phyloP scores from a whole-genome alignment of 2,329 filamentous ascomycete species.

The Mycosphaerelloides madeirae region DNA sequence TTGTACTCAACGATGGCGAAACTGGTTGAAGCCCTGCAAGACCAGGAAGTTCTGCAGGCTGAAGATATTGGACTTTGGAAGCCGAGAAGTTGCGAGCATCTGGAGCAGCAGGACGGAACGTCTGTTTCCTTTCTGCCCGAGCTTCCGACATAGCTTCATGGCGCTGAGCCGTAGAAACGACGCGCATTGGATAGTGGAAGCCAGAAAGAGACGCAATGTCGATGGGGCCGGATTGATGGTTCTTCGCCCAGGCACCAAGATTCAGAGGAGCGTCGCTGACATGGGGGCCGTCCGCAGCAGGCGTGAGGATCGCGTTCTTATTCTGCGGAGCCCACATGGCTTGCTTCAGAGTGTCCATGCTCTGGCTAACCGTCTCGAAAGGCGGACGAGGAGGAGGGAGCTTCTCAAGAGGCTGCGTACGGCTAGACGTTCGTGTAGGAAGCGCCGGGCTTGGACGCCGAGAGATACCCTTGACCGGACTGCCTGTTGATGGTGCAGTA shows the following conservation, averaged over 20 bases:
- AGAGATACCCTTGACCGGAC: constrained; percentile 20
- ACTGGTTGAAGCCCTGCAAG: constrained; percentile 4
- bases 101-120: too few species aligned
- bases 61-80: too few species aligned
- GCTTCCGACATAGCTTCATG: constrained; percentile 14
- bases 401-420: constrained; percentile 10
- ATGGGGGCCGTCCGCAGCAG: constrained; percentile 25
- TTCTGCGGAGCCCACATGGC: constrained; percentile 30
- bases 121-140: too few species aligned
- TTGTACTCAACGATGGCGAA: constrained; percentile 14
- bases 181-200: constrained; percentile 20
- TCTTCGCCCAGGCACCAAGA: constrained; percentile 31
- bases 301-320: constrained; percentile 31
- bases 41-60: too few species aligned
- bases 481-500: constrained; percentile 19
- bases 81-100: too few species aligned
- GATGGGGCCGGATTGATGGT: background rate
- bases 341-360: constrained; percentile 30
- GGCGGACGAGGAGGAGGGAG: constrained; percentile 9
- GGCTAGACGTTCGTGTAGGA: constrained; percentile 12
- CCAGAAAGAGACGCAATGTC: too few species aligned
- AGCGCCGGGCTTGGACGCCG: constrained; percentile 25
- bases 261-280: constrained; percentile 22
- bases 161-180: constrained; percentile 14
- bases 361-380: constrained; percentile 21